Base-by-base conservation (phyloP, 2,329 filamentous ascomycete genomes). In the Penicillium brevicompactum region DNA sequence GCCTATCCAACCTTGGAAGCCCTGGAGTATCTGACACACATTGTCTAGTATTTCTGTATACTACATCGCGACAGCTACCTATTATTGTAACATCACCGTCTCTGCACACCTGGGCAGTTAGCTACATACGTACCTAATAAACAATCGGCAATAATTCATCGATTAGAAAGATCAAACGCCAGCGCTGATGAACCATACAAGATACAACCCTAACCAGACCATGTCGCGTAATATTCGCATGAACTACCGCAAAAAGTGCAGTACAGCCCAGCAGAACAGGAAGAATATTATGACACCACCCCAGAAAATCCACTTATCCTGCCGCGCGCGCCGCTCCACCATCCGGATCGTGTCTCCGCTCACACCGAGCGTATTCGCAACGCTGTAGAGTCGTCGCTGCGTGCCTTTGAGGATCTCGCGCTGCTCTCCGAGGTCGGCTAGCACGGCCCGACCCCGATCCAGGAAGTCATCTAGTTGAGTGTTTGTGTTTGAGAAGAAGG, bases 271-370 rank as follows among this genome's bases (percentile, higher is more conserved):
- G 74, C 93, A 96, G 71, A 99, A 99, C 37, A 84, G 70, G 67
- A 97, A 90, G 74, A 99, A 99, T 34, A 94, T 75, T 5, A 95
- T 75, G 2, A 93, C 91, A 0, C 94, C 92, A 0, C 80, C 89
- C 82, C 89, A 90, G 73, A 99, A 99, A 34, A 99, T 96, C 92
- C 92, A 97, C 77, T 97, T 97, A 73, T 99, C 94, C 79, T 97
- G 90, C 73, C 87, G 89, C 48, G 94, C 92, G 59, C 94, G 82
- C 64, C 94, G 79, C 77, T 97, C 93, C 41, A 99, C 89, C 91
- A 94, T 97, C 45, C 94, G 87, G 62, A 99, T 99, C 2, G 94
- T 99, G 72, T 97, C 93, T 18, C 93, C 92, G 68, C 90, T 95
- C 56, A 99, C 84, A 0, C 94, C 94, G 46, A 99, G 77, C 21